phyloP scores from a whole-genome alignment of 2,329 filamentous ascomycete genomes.

The Calonectria fujianensis region DNA sequence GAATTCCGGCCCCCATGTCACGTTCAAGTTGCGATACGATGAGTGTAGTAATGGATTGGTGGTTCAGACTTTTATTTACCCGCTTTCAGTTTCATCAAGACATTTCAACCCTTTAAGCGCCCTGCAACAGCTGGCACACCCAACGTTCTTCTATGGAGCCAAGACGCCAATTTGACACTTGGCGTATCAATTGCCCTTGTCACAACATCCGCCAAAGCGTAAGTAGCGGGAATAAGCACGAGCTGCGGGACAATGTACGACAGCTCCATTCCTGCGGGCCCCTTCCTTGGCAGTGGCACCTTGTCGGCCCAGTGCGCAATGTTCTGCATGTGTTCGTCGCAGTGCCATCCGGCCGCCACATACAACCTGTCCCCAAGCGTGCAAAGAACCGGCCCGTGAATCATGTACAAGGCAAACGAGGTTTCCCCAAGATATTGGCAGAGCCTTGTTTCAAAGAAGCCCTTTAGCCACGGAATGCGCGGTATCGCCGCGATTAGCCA shows the following conservation, averaged over 20 bases:
- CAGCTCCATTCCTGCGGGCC: conserved; percentile 77
- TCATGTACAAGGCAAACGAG: conserved; percentile 78
- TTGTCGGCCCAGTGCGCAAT: conserved; percentile 75
- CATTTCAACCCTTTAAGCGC: conserved; percentile 44
- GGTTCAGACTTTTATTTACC: too few species aligned
- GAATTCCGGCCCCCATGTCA: too few species aligned
- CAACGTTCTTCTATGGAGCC: conserved; percentile 72
- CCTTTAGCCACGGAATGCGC: conserved; percentile 74
- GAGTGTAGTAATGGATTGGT: too few species aligned
- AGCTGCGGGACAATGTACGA: conserved; percentile 76
- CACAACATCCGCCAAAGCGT: conserved; percentile 74
- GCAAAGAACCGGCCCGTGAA: conserved; percentile 78
- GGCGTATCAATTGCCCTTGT: conserved; percentile 76
- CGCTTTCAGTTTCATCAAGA: neutral
- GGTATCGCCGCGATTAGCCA: conserved; percentile 74
- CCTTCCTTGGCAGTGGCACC: conserved; percentile 72
- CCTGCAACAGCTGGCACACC: conserved; percentile 40
- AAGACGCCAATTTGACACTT: conserved; percentile 73
- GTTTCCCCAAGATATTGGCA: conserved; percentile 78
- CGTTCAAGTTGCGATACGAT: too few species aligned
- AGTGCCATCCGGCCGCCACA: conserved; percentile 74
- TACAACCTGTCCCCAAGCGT: conserved; percentile 78
- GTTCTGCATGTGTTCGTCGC: conserved; percentile 67
- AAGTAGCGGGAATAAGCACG: conserved; percentile 75
- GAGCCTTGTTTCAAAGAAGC: conserved; percentile 75